These are phyloP conservation scores for Reutealis trisperma DNA, from an alignment of 345 rosid genomes.

Conservation along the genomic window DNA sequence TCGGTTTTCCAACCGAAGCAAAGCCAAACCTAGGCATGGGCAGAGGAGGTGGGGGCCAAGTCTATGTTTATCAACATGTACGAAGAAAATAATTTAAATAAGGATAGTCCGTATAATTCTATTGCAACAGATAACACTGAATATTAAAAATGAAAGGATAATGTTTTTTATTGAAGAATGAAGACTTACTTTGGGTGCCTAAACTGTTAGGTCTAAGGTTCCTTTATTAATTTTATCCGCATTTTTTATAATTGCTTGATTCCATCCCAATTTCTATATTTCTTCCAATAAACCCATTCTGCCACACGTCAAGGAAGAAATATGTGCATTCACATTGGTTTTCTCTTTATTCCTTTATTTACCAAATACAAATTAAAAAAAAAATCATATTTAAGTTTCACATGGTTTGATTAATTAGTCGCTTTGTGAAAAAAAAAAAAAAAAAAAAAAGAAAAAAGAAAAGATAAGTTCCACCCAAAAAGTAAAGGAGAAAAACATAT, in stretches of 20 bases:
- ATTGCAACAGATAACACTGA: not conserved
- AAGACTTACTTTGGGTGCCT: slow-evolving; percentile 13
- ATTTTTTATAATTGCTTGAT: not conserved
- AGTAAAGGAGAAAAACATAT: not conserved
- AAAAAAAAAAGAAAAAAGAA: no score
- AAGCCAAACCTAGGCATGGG: no score
- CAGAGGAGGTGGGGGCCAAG: slow-evolving; percentile 12
- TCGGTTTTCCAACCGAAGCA: no score
- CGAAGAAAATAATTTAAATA: not conserved
- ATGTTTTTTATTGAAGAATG: slow-evolving; percentile 19
- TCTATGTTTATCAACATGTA: slow-evolving; percentile 19
- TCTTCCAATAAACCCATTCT: not conserved
- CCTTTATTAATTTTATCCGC: not conserved
- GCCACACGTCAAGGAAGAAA: no score
- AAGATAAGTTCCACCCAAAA: not conserved
- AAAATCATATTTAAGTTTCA: no score
- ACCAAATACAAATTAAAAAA: no score
- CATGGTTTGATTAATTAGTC: not conserved
- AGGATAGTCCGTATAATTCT: not conserved
- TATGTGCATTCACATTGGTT: no score
- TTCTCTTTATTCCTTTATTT: no score
- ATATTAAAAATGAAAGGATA: slow-evolving; percentile 22
- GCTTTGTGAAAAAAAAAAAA: not conserved
- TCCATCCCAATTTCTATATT: not conserved
- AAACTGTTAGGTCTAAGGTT: slow-evolving; percentile 16